These are phyloP conservation scores for Dalbergia oliveri DNA, from an alignment of 306 rosid species.

Conservation along the genomic window DNA sequence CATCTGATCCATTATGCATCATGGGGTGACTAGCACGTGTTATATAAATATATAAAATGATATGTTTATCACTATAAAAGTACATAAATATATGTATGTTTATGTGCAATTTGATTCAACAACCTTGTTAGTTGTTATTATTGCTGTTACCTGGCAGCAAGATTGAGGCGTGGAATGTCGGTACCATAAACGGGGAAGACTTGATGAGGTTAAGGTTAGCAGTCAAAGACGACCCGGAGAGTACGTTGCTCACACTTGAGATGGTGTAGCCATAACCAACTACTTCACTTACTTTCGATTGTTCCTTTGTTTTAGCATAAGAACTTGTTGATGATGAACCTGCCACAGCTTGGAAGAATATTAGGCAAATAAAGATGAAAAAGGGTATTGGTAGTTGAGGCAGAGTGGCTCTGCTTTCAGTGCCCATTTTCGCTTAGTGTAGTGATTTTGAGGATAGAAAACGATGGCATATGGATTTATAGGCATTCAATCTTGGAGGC, in stretches of 20 bases:
- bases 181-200: slow-evolving; percentile 66
- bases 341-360: slow-evolving; percentile 8
- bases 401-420: slow-evolving; percentile 2
- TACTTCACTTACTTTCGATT: slow-evolving; percentile 18
- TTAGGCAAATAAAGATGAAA: slow-evolving; percentile 9
- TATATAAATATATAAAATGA: neutral
- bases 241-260: slow-evolving; percentile 36
- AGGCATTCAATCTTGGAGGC: neutral
- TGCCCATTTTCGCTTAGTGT: neutral
- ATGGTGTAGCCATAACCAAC: slow-evolving; percentile 73
- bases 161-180: slow-evolving; percentile 66
- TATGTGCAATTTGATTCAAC: neutral
- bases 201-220: slow-evolving; percentile 74
- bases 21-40: neutral
- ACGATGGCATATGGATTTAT: neutral
- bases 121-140: neutral
- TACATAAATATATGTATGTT: no score
- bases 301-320: neutral
- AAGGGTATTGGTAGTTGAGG: neutral
- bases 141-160: slow-evolving; percentile 64
- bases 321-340: slow-evolving; percentile 23
- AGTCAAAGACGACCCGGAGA: slow-evolving; percentile 47
- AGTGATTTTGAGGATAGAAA: neutral
- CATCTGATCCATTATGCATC: no score
- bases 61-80: no score